Percentiles rank a stretch among this genome's conserved stretches.
Evolutionary conservation across 345 rosid genomes (phyloP).

Genomic region (Eucalyptus tenuipes): DNA sequence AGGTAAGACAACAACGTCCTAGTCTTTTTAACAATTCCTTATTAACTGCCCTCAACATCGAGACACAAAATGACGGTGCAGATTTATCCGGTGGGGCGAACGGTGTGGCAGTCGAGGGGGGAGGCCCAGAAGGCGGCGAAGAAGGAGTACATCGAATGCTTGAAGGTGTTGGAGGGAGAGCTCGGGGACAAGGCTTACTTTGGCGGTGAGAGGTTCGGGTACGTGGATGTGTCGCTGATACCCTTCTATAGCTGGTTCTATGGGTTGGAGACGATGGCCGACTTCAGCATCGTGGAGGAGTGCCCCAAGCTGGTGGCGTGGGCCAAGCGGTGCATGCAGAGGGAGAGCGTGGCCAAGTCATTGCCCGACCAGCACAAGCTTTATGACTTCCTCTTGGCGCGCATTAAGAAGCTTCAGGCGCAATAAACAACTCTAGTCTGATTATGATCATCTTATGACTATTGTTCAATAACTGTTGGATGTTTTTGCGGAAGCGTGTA

Average conservation of each 20-base stretch:
- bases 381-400: neutral
- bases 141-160: neutral
- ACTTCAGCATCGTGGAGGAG: neutral
- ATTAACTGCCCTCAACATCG: neutral
- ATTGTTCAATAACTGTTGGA: neutral
- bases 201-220: neutral
- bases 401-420: neutral
- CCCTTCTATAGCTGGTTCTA: conserved; percentile 4
- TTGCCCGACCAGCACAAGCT: neutral
- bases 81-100: neutral
- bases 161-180: conserved; percentile 1
- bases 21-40: neutral
- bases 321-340: conserved; percentile 6
- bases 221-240: neutral
- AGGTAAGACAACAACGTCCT: neutral
- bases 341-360: conserved; percentile 1
- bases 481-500: too few relatives aligned
- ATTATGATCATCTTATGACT: neutral
- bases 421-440: neutral
- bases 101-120: neutral
- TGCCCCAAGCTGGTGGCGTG: conserved; percentile 9
- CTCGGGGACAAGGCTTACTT: conserved; percentile 8
- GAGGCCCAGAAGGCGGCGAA: neutral
- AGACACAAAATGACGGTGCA: neutral
- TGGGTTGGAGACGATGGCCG: neutral